A percentile compares a stretch with the other conserved stretches of the same genome.
These are phyloP conservation scores for Penicillium tannophilum DNA, from an alignment of 495 filamentous ascomycete species.

Conservation along the genomic window DNA sequence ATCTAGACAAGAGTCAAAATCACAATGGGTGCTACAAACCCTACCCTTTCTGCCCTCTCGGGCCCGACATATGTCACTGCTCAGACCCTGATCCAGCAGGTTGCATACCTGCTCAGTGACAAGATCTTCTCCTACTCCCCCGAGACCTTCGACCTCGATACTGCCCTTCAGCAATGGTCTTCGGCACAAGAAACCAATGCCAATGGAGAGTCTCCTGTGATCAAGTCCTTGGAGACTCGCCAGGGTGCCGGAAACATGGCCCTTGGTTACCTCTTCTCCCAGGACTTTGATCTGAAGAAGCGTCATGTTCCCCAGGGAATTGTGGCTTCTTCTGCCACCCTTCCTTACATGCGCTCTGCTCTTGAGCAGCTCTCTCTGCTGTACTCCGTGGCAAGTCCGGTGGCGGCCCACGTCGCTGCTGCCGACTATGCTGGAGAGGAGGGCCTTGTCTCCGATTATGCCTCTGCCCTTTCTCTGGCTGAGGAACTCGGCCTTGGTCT, in stretches of 20 bases:
- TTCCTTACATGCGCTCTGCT: conserved; percentile 77
- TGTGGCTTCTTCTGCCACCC: conserved; percentile 77
- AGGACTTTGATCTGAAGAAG: conserved; percentile 90
- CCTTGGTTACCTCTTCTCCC: conserved; percentile 94
- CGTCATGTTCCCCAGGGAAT: conserved; percentile 88
- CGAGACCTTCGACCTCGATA: conserved; percentile 86
- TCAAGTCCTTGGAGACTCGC: conserved; percentile 82
- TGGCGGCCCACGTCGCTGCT: conserved; percentile 92
- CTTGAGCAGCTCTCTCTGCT: conserved; percentile 88
- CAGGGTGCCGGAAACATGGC: conserved; percentile 90
- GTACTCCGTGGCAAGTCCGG: conserved; percentile 86
- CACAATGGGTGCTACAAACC: conserved; percentile 41
- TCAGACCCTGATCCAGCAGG: conserved; percentile 92
- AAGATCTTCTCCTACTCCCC: conserved; percentile 97
- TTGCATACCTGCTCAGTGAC: conserved; percentile 89
- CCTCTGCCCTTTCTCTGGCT: conserved; percentile 73
- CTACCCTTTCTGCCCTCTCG: conserved; percentile 62
- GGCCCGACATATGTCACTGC: conserved; percentile 91
- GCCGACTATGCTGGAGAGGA: conserved; percentile 77
- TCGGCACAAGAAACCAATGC: conserved; percentile 67
- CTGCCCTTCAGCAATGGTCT: conserved; percentile 77
- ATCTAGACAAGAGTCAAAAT: conserved; percentile 31
- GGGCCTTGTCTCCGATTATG: conserved; percentile 86
- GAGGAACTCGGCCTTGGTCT: conserved; percentile 90
- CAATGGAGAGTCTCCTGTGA: conserved; percentile 74